phyloP scores from a whole-genome alignment of 164 flowering plant species.

The Buxus sempervirens region DNA sequence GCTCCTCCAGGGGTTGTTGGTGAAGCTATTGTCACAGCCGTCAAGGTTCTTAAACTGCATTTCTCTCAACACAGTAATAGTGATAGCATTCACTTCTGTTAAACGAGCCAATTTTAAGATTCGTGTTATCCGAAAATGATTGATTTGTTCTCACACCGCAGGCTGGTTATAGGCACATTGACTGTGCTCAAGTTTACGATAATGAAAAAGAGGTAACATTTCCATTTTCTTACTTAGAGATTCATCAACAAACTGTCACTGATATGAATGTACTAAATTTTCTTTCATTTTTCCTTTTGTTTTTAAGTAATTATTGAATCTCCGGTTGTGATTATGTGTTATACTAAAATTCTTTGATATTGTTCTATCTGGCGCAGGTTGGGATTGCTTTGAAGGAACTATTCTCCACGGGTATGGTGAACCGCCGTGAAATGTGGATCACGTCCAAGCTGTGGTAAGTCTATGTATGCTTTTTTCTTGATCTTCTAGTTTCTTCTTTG shows the following conservation, averaged over 20 bases:
- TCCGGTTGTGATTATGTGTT: too few relatives aligned
- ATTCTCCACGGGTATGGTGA: conserved; percentile 37
- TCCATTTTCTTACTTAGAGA: background rate
- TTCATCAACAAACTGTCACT: too few relatives aligned
- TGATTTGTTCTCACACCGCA: conserved; percentile 17
- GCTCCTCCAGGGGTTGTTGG: conserved; percentile 39
- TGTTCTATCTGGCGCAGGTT: conserved; percentile 27
- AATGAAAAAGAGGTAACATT: conserved; percentile 49
- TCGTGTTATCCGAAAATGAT: too few relatives aligned
- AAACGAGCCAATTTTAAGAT: background rate
- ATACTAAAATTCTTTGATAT: too few relatives aligned
- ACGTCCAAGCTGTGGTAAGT: conserved; percentile 58
- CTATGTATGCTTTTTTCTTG: background rate
- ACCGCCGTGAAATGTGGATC: conserved; percentile 49
- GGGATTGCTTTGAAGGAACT: conserved; percentile 45
- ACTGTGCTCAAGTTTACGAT: conserved; percentile 46
- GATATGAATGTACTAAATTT: too few relatives aligned
- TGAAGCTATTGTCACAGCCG: conserved; percentile 37
- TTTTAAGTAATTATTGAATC: too few relatives aligned
- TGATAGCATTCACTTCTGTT: background rate
- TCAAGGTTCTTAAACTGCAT: conserved; percentile 28
- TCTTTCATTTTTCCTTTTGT: too few relatives aligned
- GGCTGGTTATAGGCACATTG: conserved; percentile 61
- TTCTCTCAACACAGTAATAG: too few relatives aligned
- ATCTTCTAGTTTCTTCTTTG: too few relatives aligned